These are phyloP conservation scores for Malus hybrid DNA, from an alignment of 331 rosid species.

Conservation along the genomic window DNA sequence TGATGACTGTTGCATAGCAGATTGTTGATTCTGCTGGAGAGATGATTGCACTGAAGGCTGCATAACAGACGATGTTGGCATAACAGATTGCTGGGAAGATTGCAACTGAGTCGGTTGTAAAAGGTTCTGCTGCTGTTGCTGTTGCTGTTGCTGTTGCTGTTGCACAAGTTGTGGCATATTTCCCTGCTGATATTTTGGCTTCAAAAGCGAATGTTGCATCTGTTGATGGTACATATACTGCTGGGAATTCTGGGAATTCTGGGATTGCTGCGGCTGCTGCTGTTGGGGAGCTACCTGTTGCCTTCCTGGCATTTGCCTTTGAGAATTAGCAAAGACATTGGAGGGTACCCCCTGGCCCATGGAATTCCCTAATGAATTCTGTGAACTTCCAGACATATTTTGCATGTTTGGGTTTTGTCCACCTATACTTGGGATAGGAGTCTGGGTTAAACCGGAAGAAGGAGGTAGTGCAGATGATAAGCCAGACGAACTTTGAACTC, in stretches of 20 bases:
- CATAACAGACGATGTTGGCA: slow-evolving; percentile 68
- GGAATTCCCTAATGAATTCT: slow-evolving; percentile 49
- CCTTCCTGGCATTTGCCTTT: slow-evolving; percentile 67
- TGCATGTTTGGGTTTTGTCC: slow-evolving; percentile 64
- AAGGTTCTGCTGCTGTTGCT: slow-evolving; percentile 60
- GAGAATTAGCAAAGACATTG: slow-evolving; percentile 52
- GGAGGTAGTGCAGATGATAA: slow-evolving; percentile 47
- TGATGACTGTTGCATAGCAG: slow-evolving; percentile 63
- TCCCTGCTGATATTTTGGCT: slow-evolving; percentile 56
- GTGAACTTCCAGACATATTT: slow-evolving; percentile 47
- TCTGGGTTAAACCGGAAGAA: slow-evolving; percentile 51
- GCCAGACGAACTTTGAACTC: slow-evolving; percentile 37
- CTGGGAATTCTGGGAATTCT: slow-evolving; percentile 27
- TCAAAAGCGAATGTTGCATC: slow-evolving; percentile 45
- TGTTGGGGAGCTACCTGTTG: slow-evolving; percentile 68
- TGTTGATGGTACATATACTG: slow-evolving; percentile 53
- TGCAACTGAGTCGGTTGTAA: slow-evolving; percentile 76
- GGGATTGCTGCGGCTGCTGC: slow-evolving; percentile 57
- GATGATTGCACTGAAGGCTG: slow-evolving; percentile 68
- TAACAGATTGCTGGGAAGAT: slow-evolving; percentile 71
- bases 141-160: slow-evolving; percentile 58
- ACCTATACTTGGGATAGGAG: slow-evolving; percentile 48
- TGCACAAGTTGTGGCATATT: slow-evolving; percentile 39
- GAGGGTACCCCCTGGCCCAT: slow-evolving; percentile 64
- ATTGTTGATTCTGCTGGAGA: slow-evolving; percentile 76